A percentile compares a stretch with the other conserved stretches of the same genome.
Evolutionary conservation across 2,329 filamentous ascomycete genomes (phyloP).

Genomic region (Byssoonygena ceratinophila): DNA sequence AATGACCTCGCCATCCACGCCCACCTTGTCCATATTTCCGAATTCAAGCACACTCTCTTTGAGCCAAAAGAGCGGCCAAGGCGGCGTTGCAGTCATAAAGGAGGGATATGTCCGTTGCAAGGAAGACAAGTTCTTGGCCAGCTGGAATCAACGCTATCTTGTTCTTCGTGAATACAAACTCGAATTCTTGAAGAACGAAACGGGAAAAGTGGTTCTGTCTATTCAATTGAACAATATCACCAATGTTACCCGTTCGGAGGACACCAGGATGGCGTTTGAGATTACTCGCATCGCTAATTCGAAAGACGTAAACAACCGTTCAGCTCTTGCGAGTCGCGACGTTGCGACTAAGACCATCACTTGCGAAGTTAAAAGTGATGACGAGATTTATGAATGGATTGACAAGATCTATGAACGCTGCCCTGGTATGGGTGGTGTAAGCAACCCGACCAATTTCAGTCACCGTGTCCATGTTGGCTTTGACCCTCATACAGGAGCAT

Average conservation of each 20-base stretch:
- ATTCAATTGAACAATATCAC: conserved; percentile 79
- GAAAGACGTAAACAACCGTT: conserved; percentile 53
- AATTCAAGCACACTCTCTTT: conserved; percentile 65
- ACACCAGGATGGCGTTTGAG: conserved; percentile 85
- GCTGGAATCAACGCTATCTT: conserved; percentile 83
- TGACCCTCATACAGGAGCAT: conserved; percentile 87
- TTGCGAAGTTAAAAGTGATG: conserved; percentile 87
- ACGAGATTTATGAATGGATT: conserved; percentile 98
- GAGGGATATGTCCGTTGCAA: conserved; percentile 52
- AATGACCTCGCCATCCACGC: conserved; percentile 55
- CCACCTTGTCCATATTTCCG: conserved; percentile 53
- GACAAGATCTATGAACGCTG: conserved; percentile 95
- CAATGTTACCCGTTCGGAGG: conserved; percentile 81
- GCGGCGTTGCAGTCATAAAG: conserved; percentile 64
- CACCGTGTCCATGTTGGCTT: conserved; percentile 97
- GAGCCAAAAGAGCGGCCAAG: conserved; percentile 50
- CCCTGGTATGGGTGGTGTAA: conserved; percentile 94
- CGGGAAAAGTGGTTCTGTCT: conserved; percentile 75
- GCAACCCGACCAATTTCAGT: conserved; percentile 96
- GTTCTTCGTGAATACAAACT: conserved; percentile 86
- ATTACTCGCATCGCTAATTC: conserved; percentile 59
- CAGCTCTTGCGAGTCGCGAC: conserved; percentile 67
- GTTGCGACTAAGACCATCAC: conserved; percentile 72
- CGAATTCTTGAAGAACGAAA: conserved; percentile 88
- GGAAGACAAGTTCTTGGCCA: conserved; percentile 69